Percentiles rank a stretch among this genome's conserved stretches.
These are phyloP conservation scores for Debaryomyces sp. DNA, from an alignment of 1,139 yeast genomes.

Conservation along the genomic window DNA sequence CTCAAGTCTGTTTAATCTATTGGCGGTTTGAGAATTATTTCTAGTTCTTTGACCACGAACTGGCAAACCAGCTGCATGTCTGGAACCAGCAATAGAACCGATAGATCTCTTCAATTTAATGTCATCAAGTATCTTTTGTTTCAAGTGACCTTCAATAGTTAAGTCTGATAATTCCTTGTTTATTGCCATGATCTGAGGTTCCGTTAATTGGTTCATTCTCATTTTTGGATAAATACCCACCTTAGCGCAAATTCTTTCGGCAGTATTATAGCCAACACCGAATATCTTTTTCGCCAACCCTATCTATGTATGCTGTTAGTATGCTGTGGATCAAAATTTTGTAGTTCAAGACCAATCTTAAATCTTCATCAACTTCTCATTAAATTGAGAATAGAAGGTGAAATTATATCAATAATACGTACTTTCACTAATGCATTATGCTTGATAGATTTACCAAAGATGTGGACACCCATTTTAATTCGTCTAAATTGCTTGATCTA, in stretches of 20 bases:
- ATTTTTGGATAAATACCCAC: conserved; percentile 90
- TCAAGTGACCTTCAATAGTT: conserved; percentile 84
- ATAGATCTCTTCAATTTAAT: conserved; percentile 79
- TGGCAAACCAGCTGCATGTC: conserved; percentile 88
- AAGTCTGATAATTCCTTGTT: conserved; percentile 84
- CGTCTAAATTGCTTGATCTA: neutral
- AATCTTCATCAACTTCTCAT: neutral
- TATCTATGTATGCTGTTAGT: conserved; percentile 37
- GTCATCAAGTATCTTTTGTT: conserved; percentile 76
- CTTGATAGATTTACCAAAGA: conserved; percentile 73
- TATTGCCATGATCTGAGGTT: conserved; percentile 81
- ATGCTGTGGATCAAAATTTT: neutral
- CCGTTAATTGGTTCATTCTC: conserved; percentile 92
- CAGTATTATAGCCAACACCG: conserved; percentile 80
- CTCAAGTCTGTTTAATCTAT: conserved; percentile 76
- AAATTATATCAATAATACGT: conserved; percentile 25
- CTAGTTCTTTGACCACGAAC: conserved; percentile 94
- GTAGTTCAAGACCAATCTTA: neutral
- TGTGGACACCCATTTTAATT: conserved; percentile 65
- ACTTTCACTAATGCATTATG: conserved; percentile 46
- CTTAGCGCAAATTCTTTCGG: conserved; percentile 78
- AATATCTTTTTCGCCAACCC: conserved; percentile 83
- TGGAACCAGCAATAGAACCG: conserved; percentile 85
- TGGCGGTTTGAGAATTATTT: conserved; percentile 88
- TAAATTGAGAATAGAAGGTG: neutral